Evolutionary conservation across 2,329 filamentous ascomycete genomes (phyloP).

Genomic region (Blastomyces gilchristii): DNA sequence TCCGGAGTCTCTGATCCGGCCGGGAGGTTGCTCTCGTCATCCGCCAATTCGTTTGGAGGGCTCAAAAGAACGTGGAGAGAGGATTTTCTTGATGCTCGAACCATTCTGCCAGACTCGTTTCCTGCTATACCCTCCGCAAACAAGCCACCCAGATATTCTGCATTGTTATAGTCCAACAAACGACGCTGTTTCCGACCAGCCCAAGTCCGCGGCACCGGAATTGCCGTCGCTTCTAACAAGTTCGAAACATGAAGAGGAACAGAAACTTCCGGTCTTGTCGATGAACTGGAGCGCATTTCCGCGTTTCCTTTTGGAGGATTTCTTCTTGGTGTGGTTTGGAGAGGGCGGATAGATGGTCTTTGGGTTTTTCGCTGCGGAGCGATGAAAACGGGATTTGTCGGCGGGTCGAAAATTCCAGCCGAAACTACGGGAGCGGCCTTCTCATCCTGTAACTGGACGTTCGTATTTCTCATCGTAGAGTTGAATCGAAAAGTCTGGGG

Average conservation of each 20-base stretch:
- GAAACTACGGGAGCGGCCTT: slow-evolving; percentile 9
- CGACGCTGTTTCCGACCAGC: slow-evolving; percentile 31
- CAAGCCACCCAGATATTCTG: slow-evolving; percentile 46
- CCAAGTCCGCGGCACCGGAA: slow-evolving; percentile 42
- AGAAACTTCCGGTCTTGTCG: slow-evolving; percentile 29
- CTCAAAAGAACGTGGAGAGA: slow-evolving; percentile 48
- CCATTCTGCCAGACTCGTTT: slow-evolving; percentile 35
- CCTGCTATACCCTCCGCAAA: slow-evolving; percentile 43
- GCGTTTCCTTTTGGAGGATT: slow-evolving; percentile 26
- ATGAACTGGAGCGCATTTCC: slow-evolving; percentile 16
- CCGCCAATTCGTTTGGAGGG: slow-evolving; percentile 39
- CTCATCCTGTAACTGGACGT: slow-evolving; percentile 15
- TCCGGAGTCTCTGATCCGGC: slow-evolving; percentile 35
- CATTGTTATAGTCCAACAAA: slow-evolving; percentile 33
- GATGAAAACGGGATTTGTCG: slow-evolving; percentile 15
- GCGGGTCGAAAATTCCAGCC: slow-evolving; percentile 3
- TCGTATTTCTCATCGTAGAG: slow-evolving; percentile 22
- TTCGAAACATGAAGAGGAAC: slow-evolving; percentile 48
- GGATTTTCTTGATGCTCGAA: slow-evolving; percentile 29
- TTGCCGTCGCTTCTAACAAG: slow-evolving; percentile 49
- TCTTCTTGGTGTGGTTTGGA: slow-evolving; percentile 25
- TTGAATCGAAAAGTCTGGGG: slow-evolving; percentile 31
- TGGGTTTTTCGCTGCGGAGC: slow-evolving; percentile 8
- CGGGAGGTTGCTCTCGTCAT: slow-evolving; percentile 26
- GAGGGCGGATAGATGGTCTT: slow-evolving; percentile 13